A percentile compares a stretch with the other conserved stretches of the same genome.
Evolutionary conservation across 805 yeast genomes (phyloP).

Genomic region (Candida schatavii): DNA sequence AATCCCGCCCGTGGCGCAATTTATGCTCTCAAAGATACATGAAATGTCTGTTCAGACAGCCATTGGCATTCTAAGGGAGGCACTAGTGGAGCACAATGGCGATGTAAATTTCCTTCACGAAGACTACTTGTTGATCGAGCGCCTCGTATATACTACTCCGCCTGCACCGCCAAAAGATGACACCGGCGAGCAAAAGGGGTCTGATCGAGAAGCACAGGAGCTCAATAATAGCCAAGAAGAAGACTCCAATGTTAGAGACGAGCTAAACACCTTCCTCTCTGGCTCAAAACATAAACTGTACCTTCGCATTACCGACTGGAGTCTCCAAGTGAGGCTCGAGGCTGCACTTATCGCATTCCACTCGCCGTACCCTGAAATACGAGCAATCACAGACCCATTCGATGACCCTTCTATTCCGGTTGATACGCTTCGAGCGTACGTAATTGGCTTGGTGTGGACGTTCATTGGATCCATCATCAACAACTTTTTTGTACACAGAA

Average conservation of each 20-base stretch:
- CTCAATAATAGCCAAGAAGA: neutral
- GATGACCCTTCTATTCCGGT: slow-evolving; percentile 32
- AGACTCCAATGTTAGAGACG: neutral
- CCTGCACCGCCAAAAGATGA: neutral
- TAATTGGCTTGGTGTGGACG: slow-evolving; percentile 40
- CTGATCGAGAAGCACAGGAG: neutral
- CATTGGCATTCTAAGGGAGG: slow-evolving; percentile 29
- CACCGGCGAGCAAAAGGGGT: slow-evolving; percentile 3
- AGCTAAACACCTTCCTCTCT: slow-evolving; percentile 4
- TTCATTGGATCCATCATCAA: slow-evolving; percentile 38
- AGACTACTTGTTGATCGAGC: slow-evolving; percentile 32
- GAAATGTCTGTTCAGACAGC: slow-evolving; percentile 22
- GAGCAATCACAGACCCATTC: slow-evolving; percentile 38
- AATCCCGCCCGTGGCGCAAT: slow-evolving; percentile 14
- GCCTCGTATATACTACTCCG: slow-evolving; percentile 20
- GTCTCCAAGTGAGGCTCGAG: slow-evolving; percentile 32
- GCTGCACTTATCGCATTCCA: slow-evolving; percentile 37
- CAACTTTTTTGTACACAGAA: slow-evolving; percentile 40
- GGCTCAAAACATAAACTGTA: slow-evolving; percentile 18
- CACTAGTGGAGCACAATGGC: slow-evolving; percentile 32
- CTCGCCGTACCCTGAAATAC: slow-evolving; percentile 41
- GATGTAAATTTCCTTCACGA: slow-evolving; percentile 35
- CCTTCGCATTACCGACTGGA: slow-evolving; percentile 29
- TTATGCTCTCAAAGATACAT: slow-evolving; percentile 30
- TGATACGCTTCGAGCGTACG: slow-evolving; percentile 40